These are phyloP conservation scores for Darksidea phi DNA, from an alignment of 495 filamentous ascomycete species.

Conservation along the genomic window DNA sequence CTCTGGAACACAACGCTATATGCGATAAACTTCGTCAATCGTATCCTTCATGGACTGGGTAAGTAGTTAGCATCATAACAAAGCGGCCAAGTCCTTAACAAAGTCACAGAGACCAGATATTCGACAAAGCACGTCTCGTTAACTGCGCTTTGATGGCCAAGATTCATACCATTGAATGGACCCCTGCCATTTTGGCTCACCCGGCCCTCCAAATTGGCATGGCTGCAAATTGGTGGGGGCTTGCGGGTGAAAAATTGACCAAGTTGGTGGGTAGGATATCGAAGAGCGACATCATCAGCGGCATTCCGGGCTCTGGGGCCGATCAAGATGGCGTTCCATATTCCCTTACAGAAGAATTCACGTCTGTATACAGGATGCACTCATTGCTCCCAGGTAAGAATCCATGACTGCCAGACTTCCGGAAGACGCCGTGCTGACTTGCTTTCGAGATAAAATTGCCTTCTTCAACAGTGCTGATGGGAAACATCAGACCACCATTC, in stretches of 20 bases:
- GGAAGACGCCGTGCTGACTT: not conserved
- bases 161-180: slow-evolving; percentile 52
- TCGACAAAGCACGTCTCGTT: slow-evolving; percentile 49
- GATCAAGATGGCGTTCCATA: slow-evolving; percentile 42
- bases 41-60: slow-evolving; percentile 39
- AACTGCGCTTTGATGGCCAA: slow-evolving; percentile 51
- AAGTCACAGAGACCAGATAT: slow-evolving; percentile 41
- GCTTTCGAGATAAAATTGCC: slow-evolving; percentile 41
- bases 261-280: slow-evolving; percentile 46
- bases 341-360: slow-evolving; percentile 49
- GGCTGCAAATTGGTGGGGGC: slow-evolving; percentile 49
- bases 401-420: not conserved
- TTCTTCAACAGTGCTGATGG: slow-evolving; percentile 43
- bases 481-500: slow-evolving; percentile 38
- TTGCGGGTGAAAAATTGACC: slow-evolving; percentile 45
- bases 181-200: slow-evolving; percentile 48
- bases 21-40: slow-evolving; percentile 40
- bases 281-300: slow-evolving; percentile 44
- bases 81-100: not conserved
- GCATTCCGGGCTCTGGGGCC: slow-evolving; percentile 46
- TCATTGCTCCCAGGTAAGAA: slow-evolving; percentile 41
- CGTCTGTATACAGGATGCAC: slow-evolving; percentile 49
- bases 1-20: slow-evolving; percentile 48
- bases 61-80: slow-evolving; percentile 14
- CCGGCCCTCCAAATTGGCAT: slow-evolving; percentile 45